Percentiles rank a stretch among this genome's conserved stretches.
These are phyloP conservation scores for Mortierella sp. DNA, from an alignment of 371 early-diverging fungal genomes.

Conservation along the genomic window DNA sequence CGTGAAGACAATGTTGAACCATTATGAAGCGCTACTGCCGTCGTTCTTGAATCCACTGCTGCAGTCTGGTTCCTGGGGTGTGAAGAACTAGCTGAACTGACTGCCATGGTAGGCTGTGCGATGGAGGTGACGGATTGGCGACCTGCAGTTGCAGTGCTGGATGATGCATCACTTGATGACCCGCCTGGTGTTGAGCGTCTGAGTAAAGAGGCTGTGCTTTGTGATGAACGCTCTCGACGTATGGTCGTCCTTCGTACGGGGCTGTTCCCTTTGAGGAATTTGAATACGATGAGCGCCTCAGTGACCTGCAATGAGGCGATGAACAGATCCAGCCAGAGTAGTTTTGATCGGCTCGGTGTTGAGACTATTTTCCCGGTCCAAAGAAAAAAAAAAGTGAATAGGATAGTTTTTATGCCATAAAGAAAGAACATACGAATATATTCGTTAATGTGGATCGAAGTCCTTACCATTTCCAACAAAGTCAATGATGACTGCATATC, in stretches of 20 bases:
- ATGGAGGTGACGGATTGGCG: too few relatives aligned
- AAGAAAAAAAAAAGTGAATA: neutral
- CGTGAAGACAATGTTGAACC: neutral
- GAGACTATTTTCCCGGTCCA: too few relatives aligned
- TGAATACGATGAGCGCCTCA: conserved; percentile 21
- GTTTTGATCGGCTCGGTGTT: conserved; percentile 25
- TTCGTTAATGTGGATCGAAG: too few relatives aligned
- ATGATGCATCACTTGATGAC: too few relatives aligned
- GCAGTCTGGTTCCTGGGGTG: neutral
- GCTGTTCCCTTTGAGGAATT: conserved; percentile 14
- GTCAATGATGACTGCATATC: conserved; percentile 42
- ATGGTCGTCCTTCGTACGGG: neutral
- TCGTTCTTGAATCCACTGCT: too few relatives aligned
- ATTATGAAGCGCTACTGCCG: neutral
- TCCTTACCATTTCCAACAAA: conserved; percentile 50
- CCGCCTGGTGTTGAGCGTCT: neutral
- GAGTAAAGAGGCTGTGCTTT: neutral
- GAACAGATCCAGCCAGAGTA: conserved; percentile 26
- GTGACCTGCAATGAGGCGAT: conserved; percentile 29
- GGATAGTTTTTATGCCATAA: neutral
- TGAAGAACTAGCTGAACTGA: too few relatives aligned
- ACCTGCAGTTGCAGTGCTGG: too few relatives aligned
- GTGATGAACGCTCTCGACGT: neutral
- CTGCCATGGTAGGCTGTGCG: too few relatives aligned
- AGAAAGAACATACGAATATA: too few relatives aligned